Base-by-base conservation (phyloP, 371 early-diverging fungal species). In the Nematocida sp. region DNA sequence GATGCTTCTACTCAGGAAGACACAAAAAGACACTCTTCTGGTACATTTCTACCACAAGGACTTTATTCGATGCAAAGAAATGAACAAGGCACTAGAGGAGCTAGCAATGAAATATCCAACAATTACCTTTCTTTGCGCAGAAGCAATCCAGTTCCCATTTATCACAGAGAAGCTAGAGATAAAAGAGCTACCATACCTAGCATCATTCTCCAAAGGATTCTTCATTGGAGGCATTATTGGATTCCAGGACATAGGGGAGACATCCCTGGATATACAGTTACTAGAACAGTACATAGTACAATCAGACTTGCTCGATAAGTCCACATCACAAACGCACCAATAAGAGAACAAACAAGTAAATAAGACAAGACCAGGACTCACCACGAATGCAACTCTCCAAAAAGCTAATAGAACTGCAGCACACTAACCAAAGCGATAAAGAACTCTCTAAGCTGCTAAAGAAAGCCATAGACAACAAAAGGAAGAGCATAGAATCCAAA, bases 191-290 rank as follows among this genome's bases (percentile, higher is more conserved):
- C 83, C 83, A 7, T 80, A 78, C 67, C 48, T 83, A 13, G 81
- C 76, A 0, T 77, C 80, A 46, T 83, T 83, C 55, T 65, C 74
- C 27, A 60, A 79, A 7, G 81, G 83, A 58, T 81, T 63, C 63
- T 81, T 83, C 65, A 77, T 80, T n/a, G 81, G 80, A 32, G 54
- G 63, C 37, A 55, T 81, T 46, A 76, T 78, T 49, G 83, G 83
- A 1, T 83, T 80, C 74, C 81, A 83, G 64, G 70, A 75, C 48
- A 55, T 81, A 34, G 83, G 83, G 49, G 77, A 77, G 25, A 51
- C 60, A 0, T 11, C 25, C 2, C 43, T 77, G 17, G 70, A 66
- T 23, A n/a, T n/a, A 41, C 15, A 13, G 13, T 25, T 65, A 4
- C 52, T 65, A 45, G 55, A 65, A 32, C 41, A 37, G 65, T 65